A percentile compares a stretch with the other conserved stretches of the same genome.
Evolutionary conservation across 306 rosid species (phyloP).

Genomic region (Bauhinia variegata): DNA sequence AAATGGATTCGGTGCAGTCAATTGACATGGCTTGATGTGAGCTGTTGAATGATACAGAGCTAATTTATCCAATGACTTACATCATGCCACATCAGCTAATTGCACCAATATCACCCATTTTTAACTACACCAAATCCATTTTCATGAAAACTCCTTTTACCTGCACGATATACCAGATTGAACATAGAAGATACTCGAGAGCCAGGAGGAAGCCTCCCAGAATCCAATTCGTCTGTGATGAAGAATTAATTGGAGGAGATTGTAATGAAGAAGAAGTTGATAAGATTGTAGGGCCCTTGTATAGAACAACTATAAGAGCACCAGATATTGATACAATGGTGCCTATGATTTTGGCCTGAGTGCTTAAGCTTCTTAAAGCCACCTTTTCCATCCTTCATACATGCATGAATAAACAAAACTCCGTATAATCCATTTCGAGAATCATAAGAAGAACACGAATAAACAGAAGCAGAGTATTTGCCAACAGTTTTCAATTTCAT

Average conservation of each 20-base stretch:
- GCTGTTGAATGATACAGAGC: no score
- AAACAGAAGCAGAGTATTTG: no score
- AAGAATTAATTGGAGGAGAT: slow-evolving; percentile 6
- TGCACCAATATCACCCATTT: no score
- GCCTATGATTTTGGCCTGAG: slow-evolving; percentile 43
- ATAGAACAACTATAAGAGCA: slow-evolving; percentile 44
- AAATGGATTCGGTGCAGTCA: no score
- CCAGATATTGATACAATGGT: slow-evolving; percentile 42
- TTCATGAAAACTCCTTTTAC: no score
- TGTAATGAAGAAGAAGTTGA: slow-evolving; percentile 17
- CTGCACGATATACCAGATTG: slow-evolving; percentile 60
- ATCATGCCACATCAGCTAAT: no score
- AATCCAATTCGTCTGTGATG: slow-evolving; percentile 49
- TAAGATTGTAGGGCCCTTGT: slow-evolving; percentile 38
- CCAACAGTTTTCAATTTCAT: no score
- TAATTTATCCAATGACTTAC: no score
- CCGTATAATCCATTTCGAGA: no score
- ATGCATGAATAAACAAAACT: no score
- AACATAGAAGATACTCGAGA: slow-evolving; percentile 34
- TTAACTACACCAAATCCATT: no score
- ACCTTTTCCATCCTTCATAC: slow-evolving; percentile 46
- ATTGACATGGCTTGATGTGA: no score
- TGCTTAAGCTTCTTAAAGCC: slow-evolving; percentile 39
- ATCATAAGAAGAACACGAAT: background rate
- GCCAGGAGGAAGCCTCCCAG: slow-evolving; percentile 54